Conservation (phyloP, 345 rosid species). For the Erodium maritimum region DNA sequence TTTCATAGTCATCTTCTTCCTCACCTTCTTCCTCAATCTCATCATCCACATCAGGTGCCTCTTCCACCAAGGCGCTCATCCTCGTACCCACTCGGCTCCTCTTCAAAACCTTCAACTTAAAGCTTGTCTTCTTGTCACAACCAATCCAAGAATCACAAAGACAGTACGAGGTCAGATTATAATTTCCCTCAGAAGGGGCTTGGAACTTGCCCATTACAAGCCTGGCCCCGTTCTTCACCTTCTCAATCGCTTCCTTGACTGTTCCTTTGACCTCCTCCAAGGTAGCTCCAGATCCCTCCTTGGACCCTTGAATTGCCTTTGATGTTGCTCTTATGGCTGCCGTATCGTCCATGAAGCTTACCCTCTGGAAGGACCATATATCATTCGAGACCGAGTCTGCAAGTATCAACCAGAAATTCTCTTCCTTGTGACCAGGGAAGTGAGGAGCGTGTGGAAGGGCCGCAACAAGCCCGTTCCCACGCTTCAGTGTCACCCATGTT, state of each 20-base stretch:
- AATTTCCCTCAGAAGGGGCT: constrained; percentile 76
- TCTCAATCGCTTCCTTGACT: constrained; percentile 62
- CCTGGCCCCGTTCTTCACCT: constrained; percentile 74
- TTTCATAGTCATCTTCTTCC: constrained; percentile 75
- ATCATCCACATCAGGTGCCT: constrained; percentile 62
- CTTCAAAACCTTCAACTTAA: constrained; percentile 73
- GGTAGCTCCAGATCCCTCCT: constrained; percentile 81
- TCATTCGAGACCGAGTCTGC: constrained; percentile 66
- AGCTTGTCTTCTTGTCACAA: constrained; percentile 54
- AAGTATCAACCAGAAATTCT: constrained; percentile 83
- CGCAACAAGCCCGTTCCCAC: constrained; percentile 63
- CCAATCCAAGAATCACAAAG: constrained; percentile 94
- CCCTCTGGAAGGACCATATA: constrained; percentile 89
- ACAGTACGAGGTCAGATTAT: constrained; percentile 76
- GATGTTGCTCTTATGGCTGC: constrained; percentile 70
- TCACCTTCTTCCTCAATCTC: constrained; percentile 93
- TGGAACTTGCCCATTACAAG: constrained; percentile 84
- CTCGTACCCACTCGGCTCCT: constrained; percentile 79
- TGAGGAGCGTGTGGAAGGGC: constrained; percentile 82
- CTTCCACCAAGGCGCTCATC: constrained; percentile 47
- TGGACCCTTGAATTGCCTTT: constrained; percentile 74
- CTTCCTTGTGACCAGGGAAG: constrained; percentile 93
- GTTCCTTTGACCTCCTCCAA: constrained; percentile 56
- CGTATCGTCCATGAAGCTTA: constrained; percentile 87
- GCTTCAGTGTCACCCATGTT: constrained; percentile 83